These are phyloP conservation scores for Binderoboletus segoi DNA, from an alignment of 1,284 basidiomycete genomes.

Conservation along the genomic window DNA sequence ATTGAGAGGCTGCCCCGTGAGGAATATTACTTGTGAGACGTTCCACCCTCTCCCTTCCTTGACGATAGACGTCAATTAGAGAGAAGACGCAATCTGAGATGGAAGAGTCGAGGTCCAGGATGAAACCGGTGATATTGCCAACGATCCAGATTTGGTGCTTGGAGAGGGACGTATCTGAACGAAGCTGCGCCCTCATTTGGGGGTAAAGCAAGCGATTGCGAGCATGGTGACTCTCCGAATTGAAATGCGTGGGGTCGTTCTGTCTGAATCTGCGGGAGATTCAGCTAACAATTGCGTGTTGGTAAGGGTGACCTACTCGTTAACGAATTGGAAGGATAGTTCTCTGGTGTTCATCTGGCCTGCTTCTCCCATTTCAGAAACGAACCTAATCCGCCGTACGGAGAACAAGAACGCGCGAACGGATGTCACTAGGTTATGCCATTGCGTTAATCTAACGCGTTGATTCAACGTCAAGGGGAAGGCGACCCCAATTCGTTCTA, in stretches of 20 bases:
- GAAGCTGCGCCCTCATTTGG: constrained; percentile 76
- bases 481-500: constrained; percentile 79
- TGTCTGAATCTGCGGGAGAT: constrained; percentile 69
- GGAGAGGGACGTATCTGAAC: constrained; percentile 53
- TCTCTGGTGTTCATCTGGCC: constrained; percentile 74
- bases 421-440: constrained; percentile 40
- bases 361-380: constrained; percentile 73
- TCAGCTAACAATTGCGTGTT: constrained; percentile 10
- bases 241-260: constrained; percentile 67
- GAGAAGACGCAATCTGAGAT: constrained; percentile 81
- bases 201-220: constrained; percentile 81
- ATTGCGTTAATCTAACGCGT: constrained; percentile 50
- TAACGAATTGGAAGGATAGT: constrained; percentile 84
- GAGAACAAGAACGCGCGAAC: constrained; percentile 85
- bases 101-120: constrained; percentile 81
- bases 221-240: constrained; percentile 68
- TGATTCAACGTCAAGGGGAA: constrained; percentile 72
- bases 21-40: constrained; percentile 56
- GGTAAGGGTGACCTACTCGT: constrained; percentile 50
- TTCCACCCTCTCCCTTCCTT: constrained; percentile 78
- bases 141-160: constrained; percentile 65
- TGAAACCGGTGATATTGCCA: constrained; percentile 84
- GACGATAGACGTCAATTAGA: constrained; percentile 82
- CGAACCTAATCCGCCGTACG: constrained; percentile 73
- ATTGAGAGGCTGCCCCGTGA: constrained; percentile 41